Evolutionary conservation across 2,329 filamentous ascomycete species (phyloP).

Genomic region (Colletotrichum sp.): DNA sequence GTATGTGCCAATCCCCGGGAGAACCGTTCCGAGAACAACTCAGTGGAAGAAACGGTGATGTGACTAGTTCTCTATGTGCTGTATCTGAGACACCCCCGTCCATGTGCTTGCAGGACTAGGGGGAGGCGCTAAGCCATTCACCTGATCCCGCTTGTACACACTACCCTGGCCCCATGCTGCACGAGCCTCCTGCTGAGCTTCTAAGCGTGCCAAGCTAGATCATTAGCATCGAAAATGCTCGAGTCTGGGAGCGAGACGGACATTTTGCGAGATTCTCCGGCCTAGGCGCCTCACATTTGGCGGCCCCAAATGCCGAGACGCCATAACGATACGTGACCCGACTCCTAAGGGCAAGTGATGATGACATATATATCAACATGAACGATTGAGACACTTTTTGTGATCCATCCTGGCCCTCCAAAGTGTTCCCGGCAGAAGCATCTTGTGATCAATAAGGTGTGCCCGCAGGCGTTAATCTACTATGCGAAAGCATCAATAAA

Average conservation of each 20-base stretch:
- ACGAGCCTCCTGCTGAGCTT: not conserved
- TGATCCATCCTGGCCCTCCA: not conserved
- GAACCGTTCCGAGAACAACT: not conserved
- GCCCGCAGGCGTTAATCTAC: not conserved
- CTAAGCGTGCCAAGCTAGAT: not conserved
- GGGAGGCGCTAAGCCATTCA: not conserved
- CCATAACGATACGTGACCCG: not conserved
- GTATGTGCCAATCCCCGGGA: not conserved
- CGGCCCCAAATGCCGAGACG: not conserved
- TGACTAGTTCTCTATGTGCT: not conserved
- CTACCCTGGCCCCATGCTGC: not conserved
- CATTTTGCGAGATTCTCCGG: not conserved
- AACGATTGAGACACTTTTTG: not conserved
- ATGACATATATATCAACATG: not conserved
- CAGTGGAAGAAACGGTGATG: not conserved
- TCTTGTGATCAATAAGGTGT: not conserved
- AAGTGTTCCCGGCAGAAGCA: not conserved
- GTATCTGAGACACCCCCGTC: not conserved
- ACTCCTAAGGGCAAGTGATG: not conserved
- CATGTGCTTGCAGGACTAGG: not conserved
- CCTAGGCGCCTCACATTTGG: not conserved
- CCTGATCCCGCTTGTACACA: not conserved
- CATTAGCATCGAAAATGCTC: not conserved
- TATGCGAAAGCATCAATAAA: not conserved
- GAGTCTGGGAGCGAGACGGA: not conserved